Evolutionary conservation across 805 yeast species (phyloP).

Genomic region (Lipomyces lipofer): DNA sequence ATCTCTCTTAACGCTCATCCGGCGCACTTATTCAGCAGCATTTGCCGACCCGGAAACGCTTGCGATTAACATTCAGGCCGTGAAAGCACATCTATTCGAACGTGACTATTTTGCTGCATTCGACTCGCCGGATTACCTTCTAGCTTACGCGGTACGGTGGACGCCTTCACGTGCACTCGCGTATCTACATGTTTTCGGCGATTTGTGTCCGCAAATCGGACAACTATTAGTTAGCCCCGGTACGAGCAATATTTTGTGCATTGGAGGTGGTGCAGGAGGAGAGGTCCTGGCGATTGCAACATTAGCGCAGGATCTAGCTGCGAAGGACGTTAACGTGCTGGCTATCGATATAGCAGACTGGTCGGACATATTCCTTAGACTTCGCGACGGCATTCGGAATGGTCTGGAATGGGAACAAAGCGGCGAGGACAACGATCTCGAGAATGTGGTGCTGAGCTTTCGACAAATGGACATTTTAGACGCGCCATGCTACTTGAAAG

Average conservation of each 20-base stretch:
- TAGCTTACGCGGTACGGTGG: conserved; percentile 84
- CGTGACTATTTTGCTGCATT: conserved; percentile 74
- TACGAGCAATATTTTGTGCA: conserved; percentile 49
- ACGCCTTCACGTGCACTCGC: conserved; percentile 78
- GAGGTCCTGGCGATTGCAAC: conserved; percentile 69
- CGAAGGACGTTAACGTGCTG: conserved; percentile 46
- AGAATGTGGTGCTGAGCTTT: conserved; percentile 11
- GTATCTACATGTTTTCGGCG: conserved; percentile 64
- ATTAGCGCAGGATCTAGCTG: conserved; percentile 47
- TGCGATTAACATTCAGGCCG: conserved; percentile 52
- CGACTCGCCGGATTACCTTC: conserved; percentile 53
- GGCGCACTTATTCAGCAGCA: conserved; percentile 16
- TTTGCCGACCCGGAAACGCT: conserved; percentile 21
- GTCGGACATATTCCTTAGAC: conserved; percentile 52
- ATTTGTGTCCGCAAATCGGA: conserved; percentile 20
- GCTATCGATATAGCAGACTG: conserved; percentile 81
- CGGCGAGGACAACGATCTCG: not conserved
- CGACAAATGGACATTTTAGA: conserved; percentile 30
- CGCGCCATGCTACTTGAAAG: conserved; percentile 17
- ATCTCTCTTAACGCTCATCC: conserved; percentile 15
- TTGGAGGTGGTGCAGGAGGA: conserved; percentile 92
- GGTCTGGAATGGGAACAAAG: conserved; percentile 1
- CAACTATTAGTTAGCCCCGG: not conserved
- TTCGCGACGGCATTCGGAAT: conserved; percentile 13
- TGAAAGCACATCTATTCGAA: conserved; percentile 67